Conservation (phyloP, 495 filamentous ascomycete species). For the Aspergillus saccharolyticus region DNA sequence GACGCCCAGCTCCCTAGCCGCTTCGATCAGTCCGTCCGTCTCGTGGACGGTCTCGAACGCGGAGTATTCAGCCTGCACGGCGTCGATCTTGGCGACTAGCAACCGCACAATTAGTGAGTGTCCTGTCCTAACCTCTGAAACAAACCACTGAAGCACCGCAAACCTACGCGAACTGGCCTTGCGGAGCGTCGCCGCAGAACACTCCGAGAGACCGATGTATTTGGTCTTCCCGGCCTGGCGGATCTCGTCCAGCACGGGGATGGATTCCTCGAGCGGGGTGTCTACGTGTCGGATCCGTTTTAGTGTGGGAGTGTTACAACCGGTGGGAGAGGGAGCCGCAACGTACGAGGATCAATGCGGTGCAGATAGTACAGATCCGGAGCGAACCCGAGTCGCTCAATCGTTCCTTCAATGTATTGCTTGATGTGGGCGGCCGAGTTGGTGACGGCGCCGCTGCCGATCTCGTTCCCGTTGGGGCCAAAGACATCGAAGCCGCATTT, state of each 20-base stretch:
- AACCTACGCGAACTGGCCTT: conserved; percentile 39
- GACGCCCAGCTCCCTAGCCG: conserved; percentile 36
- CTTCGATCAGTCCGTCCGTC: conserved; percentile 36
- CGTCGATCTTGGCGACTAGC: conserved; percentile 47
- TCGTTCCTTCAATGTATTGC: conserved; percentile 48
- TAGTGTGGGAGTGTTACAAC: too few relatives aligned
- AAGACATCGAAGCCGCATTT: conserved; percentile 43
- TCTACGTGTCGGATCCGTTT: too few relatives aligned
- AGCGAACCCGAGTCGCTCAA: conserved; percentile 45
- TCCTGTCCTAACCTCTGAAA: too few relatives aligned
- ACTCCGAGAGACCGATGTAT: conserved; percentile 44
- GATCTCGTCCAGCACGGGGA: conserved; percentile 41
- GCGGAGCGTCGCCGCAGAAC: conserved; percentile 40
- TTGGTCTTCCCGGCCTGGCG: conserved; percentile 44
- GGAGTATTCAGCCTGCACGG: conserved; percentile 48
- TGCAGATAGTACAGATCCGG: conserved; percentile 44
- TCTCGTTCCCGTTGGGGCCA: conserved; percentile 10
- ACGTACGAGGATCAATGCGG: conserved; percentile 38
- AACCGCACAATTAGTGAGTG: too few relatives aligned
- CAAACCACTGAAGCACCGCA: too few relatives aligned
- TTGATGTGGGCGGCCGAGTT: conserved; percentile 49
- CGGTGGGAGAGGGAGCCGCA: too few relatives aligned
- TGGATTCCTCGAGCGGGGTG: conserved; percentile 45
- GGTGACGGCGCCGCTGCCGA: too few relatives aligned
- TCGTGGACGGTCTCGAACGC: conserved; percentile 47